Conservation (phyloP, 495 filamentous ascomycete species). For the Parmelia sp. region DNA sequence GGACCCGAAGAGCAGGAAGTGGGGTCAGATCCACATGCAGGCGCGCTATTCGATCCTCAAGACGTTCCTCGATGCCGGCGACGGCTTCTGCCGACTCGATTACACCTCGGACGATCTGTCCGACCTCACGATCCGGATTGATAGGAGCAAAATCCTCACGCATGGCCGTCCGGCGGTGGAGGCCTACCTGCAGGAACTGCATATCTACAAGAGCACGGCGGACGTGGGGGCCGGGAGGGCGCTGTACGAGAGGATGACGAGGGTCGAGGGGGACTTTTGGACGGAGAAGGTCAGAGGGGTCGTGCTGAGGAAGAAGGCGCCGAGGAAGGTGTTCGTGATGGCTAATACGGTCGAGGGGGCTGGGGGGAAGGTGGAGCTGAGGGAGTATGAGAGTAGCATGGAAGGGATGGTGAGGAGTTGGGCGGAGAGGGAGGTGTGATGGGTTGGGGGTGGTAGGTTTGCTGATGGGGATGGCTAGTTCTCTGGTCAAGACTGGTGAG, state of each 20-base stretch:
- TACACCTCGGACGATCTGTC: slow-evolving; percentile 68
- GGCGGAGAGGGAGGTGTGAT: slow-evolving; percentile 63
- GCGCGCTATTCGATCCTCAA: slow-evolving; percentile 86
- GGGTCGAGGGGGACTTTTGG: slow-evolving; percentile 64
- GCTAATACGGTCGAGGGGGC: slow-evolving; percentile 73
- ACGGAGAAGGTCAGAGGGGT: slow-evolving; percentile 65
- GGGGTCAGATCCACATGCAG: slow-evolving; percentile 94
- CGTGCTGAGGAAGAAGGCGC: slow-evolving; percentile 80
- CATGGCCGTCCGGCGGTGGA: slow-evolving; percentile 70
- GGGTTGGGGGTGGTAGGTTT: background rate
- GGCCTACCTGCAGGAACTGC: slow-evolving; percentile 82
- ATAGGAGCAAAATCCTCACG: slow-evolving; percentile 74
- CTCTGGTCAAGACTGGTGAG: no score
- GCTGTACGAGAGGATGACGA: slow-evolving; percentile 77
- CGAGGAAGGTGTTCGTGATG: slow-evolving; percentile 93
- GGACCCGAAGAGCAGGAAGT: slow-evolving; percentile 79
- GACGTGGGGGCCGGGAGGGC: slow-evolving; percentile 67
- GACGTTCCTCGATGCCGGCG: slow-evolving; percentile 77
- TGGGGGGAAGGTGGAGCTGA: slow-evolving; percentile 68
- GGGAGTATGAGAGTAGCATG: slow-evolving; percentile 80
- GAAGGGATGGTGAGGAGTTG: slow-evolving; percentile 89
- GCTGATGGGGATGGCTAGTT: no score
- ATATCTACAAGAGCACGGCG: slow-evolving; percentile 87
- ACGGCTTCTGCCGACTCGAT: slow-evolving; percentile 73
- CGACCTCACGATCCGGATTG: slow-evolving; percentile 72